phyloP scores from a whole-genome alignment of 2,329 filamentous ascomycete species.

The Exophiala sideris region DNA sequence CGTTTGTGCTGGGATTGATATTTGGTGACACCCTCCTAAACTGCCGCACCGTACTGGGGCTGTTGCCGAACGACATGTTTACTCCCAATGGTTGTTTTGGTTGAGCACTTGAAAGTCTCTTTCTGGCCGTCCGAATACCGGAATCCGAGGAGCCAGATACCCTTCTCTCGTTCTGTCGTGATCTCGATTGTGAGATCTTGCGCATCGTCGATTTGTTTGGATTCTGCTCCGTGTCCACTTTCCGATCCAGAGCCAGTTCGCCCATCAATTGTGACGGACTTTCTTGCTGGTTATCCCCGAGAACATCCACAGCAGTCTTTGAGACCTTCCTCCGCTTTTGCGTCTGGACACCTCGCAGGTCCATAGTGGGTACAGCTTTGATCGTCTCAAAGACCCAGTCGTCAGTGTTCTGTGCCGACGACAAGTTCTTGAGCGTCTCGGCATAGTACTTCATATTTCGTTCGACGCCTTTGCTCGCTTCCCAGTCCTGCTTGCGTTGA shows the following conservation, averaged over 20 bases:
- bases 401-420: conserved; percentile 67
- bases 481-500: conserved; percentile 73
- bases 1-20: conserved; percentile 39
- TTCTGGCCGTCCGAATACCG: conserved; percentile 37
- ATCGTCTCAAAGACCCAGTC: conserved; percentile 97
- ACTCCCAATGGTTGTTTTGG: conserved; percentile 77
- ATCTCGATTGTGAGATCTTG: conserved; percentile 12
- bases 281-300: conserved; percentile 35
- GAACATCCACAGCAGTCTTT: conserved; percentile 40
- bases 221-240: conserved; percentile 21
- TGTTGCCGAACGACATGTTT: conserved; percentile 91
- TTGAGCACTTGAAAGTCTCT: conserved; percentile 44
- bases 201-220: conserved; percentile 21
- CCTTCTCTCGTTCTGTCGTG: conserved; percentile 8
- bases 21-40: conserved; percentile 81
- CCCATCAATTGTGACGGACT: conserved; percentile 38
- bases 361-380: conserved; percentile 63
- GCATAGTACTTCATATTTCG: conserved; percentile 84
- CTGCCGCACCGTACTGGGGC: conserved; percentile 83
- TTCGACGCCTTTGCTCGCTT: conserved; percentile 66
- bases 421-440: conserved; percentile 75
- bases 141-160: conserved; percentile 36
- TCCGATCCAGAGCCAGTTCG: conserved; percentile 37
- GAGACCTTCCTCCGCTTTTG: conserved; percentile 45
- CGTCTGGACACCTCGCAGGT: conserved; percentile 51